A percentile compares a stretch with the other conserved stretches of the same genome.
These are phyloP conservation scores for Scheffersomyces ergatensis DNA, from an alignment of 805 yeast species.

Conservation along the genomic window DNA sequence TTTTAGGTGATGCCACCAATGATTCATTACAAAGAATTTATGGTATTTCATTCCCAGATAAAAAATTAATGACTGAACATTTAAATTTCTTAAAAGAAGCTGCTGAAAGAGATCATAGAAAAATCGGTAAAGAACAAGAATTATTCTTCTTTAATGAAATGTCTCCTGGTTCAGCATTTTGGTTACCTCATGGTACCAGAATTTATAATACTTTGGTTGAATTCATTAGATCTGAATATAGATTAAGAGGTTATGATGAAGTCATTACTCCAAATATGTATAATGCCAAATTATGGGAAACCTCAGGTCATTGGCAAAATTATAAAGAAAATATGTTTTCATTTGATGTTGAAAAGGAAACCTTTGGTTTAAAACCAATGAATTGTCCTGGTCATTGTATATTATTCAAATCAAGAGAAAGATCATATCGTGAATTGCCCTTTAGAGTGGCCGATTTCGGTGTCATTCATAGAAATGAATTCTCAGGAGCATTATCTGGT, in stretches of 20 bases:
- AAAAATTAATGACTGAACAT: constrained; percentile 92
- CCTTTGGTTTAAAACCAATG: constrained; percentile 92
- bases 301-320: constrained; percentile 98
- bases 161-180: constrained; percentile 98
- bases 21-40: constrained; percentile 96
- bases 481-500: constrained; percentile 86
- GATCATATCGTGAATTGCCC: constrained; percentile 95
- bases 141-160: constrained; percentile 91
- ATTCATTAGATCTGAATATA: constrained; percentile 78
- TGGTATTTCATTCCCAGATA: constrained; percentile 98
- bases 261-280: constrained; percentile 99
- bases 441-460: constrained; percentile 99
- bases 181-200: constrained; percentile 99
- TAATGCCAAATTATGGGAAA: constrained; percentile 96
- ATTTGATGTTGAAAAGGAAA: constrained; percentile 95
- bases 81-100: constrained; percentile 95
- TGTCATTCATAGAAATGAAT: constrained; percentile 95
- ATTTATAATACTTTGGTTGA: constrained; percentile 87
- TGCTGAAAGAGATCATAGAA: constrained; percentile 92
- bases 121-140: constrained; percentile 95
- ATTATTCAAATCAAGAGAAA: constrained; percentile 86
- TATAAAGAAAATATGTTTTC: constrained; percentile 97
- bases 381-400: constrained; percentile 92
- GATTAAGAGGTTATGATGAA: constrained; percentile 94
- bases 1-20: constrained; percentile 87